phyloP scores from a whole-genome alignment of 2,329 filamentous ascomycete species.

The Penicillium concentricum region DNA sequence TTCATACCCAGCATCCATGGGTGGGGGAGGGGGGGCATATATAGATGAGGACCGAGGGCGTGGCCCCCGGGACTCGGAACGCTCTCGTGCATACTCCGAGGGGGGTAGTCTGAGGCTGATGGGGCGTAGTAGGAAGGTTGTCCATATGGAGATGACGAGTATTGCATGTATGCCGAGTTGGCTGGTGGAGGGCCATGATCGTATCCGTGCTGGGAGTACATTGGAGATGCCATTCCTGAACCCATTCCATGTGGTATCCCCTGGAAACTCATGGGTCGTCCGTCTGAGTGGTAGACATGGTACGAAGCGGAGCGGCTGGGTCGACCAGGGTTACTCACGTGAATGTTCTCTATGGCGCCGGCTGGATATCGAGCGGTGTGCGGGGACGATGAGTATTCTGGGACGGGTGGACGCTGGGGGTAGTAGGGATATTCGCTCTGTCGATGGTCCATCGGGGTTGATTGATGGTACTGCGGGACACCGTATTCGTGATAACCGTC shows the following conservation, averaged over 20 bases:
- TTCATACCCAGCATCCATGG: constrained; percentile 34
- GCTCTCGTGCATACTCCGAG: constrained; percentile 33
- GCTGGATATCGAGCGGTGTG: constrained; percentile 32
- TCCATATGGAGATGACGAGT: constrained; percentile 35
- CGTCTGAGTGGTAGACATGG: constrained; percentile 36
- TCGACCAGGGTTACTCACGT: constrained; percentile 30
- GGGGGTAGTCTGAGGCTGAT: constrained; percentile 29
- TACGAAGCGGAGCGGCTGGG: constrained; percentile 36
- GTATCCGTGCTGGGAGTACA: constrained; percentile 29
- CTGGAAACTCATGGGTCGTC: constrained; percentile 42
- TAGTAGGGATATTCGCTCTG: constrained; percentile 34
- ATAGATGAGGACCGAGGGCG: constrained; percentile 33
- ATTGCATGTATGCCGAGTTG: constrained; percentile 38
- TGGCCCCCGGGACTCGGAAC: constrained; percentile 37
- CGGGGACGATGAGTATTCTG: constrained; percentile 34
- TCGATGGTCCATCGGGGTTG: constrained; percentile 32
- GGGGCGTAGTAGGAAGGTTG: constrained; percentile 29
- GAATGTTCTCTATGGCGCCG: constrained; percentile 31
- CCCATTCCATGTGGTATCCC: constrained; percentile 34
- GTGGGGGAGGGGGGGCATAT: constrained; percentile 30
- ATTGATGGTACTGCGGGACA: constrained; percentile 33
- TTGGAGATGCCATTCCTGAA: constrained; percentile 21
- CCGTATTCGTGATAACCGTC: constrained; percentile 36
- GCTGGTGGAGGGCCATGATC: constrained; percentile 40
- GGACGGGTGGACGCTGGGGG: constrained; percentile 26